Percentiles rank a stretch among this genome's conserved stretches.
phyloP scores from a whole-genome alignment of 495 filamentous ascomycete species.

The Geopyxis carbonaria region DNA sequence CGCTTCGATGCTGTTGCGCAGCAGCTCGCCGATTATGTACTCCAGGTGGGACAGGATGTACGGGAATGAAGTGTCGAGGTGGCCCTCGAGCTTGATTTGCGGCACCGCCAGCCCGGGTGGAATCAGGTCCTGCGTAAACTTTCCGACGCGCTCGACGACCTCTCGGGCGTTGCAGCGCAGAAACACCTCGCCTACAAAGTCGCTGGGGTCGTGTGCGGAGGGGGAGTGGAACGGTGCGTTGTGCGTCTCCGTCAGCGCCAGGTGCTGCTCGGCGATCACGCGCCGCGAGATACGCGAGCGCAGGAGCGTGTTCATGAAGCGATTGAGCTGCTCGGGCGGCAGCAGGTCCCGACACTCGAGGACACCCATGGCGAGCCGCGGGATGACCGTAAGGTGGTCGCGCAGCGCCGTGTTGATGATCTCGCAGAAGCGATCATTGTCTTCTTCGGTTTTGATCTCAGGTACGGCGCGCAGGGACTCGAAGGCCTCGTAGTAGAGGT shows the following conservation, averaged over 20 bases:
- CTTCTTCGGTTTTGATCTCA: slow-evolving; percentile 69
- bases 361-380: slow-evolving; percentile 82
- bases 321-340: slow-evolving; percentile 61
- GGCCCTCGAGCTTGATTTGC: slow-evolving; percentile 68
- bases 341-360: slow-evolving; percentile 71
- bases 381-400: slow-evolving; percentile 86
- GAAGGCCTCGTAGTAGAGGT: slow-evolving; percentile 90
- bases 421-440: slow-evolving; percentile 80
- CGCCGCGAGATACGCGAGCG: slow-evolving; percentile 84
- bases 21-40: slow-evolving; percentile 89
- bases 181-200: slow-evolving; percentile 92
- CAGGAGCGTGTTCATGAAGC: slow-evolving; percentile 87
- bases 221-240: slow-evolving; percentile 84
- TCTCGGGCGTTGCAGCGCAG: slow-evolving; percentile 84
- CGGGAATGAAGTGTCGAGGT: slow-evolving; percentile 78
- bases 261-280: slow-evolving; percentile 93
- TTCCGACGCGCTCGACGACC: slow-evolving; percentile 67
- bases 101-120: no score
- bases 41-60: slow-evolving; percentile 93
- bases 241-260: slow-evolving; percentile 93
- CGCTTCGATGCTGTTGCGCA: slow-evolving; percentile 88
- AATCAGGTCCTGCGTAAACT: slow-evolving; percentile 45
- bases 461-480: slow-evolving; percentile 68
- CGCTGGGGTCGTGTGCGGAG: slow-evolving; percentile 47
- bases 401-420: slow-evolving; percentile 59